Evolutionary conservation across 2,329 filamentous ascomycete genomes (phyloP).

Genomic region (Aspergillus tamarii): DNA sequence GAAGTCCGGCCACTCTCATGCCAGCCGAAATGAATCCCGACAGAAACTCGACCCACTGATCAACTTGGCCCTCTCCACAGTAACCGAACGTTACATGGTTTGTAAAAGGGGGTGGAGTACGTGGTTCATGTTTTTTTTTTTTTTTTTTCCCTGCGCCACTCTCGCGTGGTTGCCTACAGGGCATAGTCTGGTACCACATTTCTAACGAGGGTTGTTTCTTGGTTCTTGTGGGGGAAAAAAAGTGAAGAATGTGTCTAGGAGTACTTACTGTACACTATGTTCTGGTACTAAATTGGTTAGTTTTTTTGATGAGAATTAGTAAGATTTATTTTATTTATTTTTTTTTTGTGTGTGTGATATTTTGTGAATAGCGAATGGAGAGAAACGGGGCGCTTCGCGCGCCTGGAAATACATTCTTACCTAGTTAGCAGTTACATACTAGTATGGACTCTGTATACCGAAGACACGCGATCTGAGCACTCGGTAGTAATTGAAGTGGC

Average conservation of each 20-base stretch:
- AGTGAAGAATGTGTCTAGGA: not conserved
- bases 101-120: not conserved
- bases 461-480: not conserved
- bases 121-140: not conserved
- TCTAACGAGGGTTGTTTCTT: not conserved
- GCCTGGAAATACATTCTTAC: not conserved
- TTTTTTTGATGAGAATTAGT: not conserved
- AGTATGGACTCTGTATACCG: not conserved
- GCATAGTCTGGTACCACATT: not conserved
- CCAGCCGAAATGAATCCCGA: slow-evolving; percentile 2
- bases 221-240: not conserved
- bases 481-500: not conserved
- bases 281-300: not conserved
- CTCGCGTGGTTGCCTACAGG: slow-evolving; percentile 6
- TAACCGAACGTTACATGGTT: slow-evolving; percentile 2
- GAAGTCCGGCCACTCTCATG: not conserved
- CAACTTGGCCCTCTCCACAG: not conserved
- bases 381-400: not conserved
- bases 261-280: not conserved
- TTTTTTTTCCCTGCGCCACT: not conserved
- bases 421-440: not conserved
- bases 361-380: too few species aligned
- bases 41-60: not conserved
- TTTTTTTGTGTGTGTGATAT: not conserved
- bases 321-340: not conserved